A percentile compares a stretch with the other conserved stretches of the same genome.
Evolutionary conservation across 164 flowering plant species (phyloP).

Genomic region (Aristolochia fimbriata): DNA sequence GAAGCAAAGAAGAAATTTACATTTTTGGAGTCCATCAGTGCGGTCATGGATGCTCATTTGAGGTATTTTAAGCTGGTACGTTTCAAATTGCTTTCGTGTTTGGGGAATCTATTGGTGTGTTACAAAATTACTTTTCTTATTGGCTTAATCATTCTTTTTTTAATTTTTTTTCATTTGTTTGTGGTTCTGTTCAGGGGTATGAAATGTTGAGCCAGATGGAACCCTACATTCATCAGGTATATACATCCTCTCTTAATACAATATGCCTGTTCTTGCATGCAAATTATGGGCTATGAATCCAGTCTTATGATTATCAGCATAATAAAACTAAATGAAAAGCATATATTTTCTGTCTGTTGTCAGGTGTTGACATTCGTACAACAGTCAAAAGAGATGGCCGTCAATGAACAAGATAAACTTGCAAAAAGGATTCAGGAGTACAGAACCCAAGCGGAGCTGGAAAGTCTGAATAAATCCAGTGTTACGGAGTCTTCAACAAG

Average conservation of each 20-base stretch:
- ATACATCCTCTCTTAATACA: background rate
- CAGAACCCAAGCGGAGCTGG: constrained; percentile 73
- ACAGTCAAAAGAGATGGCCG: constrained; percentile 78
- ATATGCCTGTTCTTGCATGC: too few relatives aligned
- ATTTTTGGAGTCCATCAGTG: constrained; percentile 87
- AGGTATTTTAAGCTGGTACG: constrained; percentile 82
- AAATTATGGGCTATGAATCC: background rate
- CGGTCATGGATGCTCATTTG: constrained; percentile 91
- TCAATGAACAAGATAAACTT: constrained; percentile 69
- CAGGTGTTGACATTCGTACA: constrained; percentile 88
- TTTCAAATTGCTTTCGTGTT: background rate
- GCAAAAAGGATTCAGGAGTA: constrained; percentile 89
- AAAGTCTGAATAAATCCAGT: constrained; percentile 36
- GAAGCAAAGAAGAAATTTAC: constrained; percentile 88
- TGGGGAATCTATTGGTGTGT: too few relatives aligned
- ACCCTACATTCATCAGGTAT: constrained; percentile 83
- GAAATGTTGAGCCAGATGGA: constrained; percentile 76
- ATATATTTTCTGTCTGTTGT: constrained; percentile 3
- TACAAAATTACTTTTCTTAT: background rate
- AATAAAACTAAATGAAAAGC: too few relatives aligned
- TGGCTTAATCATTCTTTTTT: background rate
- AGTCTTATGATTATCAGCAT: background rate
- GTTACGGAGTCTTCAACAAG: constrained; percentile 34
- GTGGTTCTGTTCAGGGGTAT: constrained; percentile 42
- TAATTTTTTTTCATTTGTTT: background rate